Percentiles rank a stretch among this genome's conserved stretches.
Conservation (phyloP, 352 stramenopile species). For the Globisporangium megalacanthum region DNA sequence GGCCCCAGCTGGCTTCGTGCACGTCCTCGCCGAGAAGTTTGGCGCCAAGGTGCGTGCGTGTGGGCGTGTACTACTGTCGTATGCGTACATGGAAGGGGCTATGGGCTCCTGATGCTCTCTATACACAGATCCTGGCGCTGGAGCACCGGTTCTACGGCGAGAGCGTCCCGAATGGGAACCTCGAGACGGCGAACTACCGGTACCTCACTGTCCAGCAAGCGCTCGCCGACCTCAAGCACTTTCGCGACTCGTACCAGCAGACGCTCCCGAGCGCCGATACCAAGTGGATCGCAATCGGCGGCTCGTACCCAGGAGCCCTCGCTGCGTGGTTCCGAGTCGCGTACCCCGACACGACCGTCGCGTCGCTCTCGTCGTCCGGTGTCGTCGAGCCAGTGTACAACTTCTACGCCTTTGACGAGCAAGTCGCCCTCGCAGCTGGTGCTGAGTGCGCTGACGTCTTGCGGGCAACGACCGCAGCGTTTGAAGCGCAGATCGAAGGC, state of each 20-base stretch:
- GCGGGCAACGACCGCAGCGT: constrained; percentile 51
- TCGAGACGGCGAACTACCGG: constrained; percentile 67
- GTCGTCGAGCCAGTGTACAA: constrained; percentile 78
- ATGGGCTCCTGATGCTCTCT: not conserved
- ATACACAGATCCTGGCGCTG: constrained; percentile 59
- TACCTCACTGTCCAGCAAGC: constrained; percentile 84
- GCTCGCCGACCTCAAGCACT: constrained; percentile 80
- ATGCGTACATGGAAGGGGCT: not conserved
- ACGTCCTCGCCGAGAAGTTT: constrained; percentile 69
- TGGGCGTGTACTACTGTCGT: too few species aligned
- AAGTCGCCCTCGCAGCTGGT: constrained; percentile 56
- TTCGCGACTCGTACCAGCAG: constrained; percentile 65
- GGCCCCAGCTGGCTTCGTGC: constrained; percentile 57
- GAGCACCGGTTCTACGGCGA: constrained; percentile 88
- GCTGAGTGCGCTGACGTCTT: constrained; percentile 57
- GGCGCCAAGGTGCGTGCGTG: constrained; percentile 48
- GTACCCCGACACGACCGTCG: constrained; percentile 75
- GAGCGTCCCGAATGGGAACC: constrained; percentile 68
- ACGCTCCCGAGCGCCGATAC: constrained; percentile 21
- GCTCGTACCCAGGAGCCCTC: constrained; percentile 79
- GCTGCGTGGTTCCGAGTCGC: constrained; percentile 77
- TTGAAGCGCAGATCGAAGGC: constrained; percentile 50
- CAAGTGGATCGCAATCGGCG: constrained; percentile 75
- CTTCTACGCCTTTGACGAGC: constrained; percentile 81
- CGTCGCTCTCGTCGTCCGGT: constrained; percentile 64